Evolutionary conservation across 306 rosid species (phyloP).

Genomic region (Trifolium subterraneum): DNA sequence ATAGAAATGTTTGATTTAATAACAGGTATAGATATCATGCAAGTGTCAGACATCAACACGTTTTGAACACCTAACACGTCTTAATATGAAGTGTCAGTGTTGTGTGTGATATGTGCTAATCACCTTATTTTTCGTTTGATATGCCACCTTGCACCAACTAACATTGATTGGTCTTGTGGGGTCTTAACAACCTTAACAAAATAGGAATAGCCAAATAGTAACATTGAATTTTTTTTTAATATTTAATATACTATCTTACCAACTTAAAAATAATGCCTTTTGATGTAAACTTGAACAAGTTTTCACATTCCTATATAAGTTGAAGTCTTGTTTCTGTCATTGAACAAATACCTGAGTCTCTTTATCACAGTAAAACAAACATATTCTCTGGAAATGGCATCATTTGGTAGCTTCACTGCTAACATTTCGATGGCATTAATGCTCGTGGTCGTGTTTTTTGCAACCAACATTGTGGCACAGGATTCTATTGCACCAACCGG

Average conservation of each 20-base stretch:
- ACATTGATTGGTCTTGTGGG: constrained; percentile 44
- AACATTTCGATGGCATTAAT: constrained; percentile 28
- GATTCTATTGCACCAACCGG: constrained; percentile 49
- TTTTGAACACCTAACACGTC: not conserved
- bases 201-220: constrained; percentile 26
- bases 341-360: constrained; percentile 2
- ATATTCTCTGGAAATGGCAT: constrained; percentile 48
- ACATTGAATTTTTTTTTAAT: constrained; percentile 10
- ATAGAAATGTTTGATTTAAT: not conserved
- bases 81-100: not conserved
- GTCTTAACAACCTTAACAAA: constrained; percentile 44
- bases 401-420: constrained; percentile 29
- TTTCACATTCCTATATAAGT: constrained; percentile 56
- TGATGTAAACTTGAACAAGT: not conserved
- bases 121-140: constrained; percentile 27
- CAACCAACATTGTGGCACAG: constrained; percentile 44
- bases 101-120: not conserved
- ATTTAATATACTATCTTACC: constrained; percentile 40
- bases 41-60: not conserved
- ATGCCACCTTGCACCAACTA: constrained; percentile 39
- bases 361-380: not conserved
- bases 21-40: not conserved
- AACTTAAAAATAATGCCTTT: constrained; percentile 26
- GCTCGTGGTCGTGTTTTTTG: constrained; percentile 38
- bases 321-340: constrained; percentile 12